Percentiles rank a stretch among this genome's conserved stretches.
These are phyloP conservation scores for Cercospora brassicicola DNA, from an alignment of 2,329 filamentous ascomycete species.

Conservation along the genomic window DNA sequence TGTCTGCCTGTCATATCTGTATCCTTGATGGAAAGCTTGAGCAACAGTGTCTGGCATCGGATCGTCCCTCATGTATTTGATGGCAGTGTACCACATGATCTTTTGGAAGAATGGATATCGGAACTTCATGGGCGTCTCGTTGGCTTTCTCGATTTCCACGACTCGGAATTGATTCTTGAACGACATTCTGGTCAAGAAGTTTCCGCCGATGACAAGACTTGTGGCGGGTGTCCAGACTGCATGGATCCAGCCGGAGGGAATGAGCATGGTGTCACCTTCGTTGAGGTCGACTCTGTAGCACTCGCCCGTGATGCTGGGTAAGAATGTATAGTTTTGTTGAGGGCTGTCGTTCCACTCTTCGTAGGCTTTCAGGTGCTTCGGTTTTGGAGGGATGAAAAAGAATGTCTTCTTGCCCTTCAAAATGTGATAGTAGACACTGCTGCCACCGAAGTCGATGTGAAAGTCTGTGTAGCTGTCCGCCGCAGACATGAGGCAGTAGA, in stretches of 20 bases:
- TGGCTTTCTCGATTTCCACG: conserved; percentile 65
- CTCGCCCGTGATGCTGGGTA: conserved; percentile 64
- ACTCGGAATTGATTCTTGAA: conserved; percentile 67
- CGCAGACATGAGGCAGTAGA: conserved; percentile 70
- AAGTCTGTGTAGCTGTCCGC: conserved; percentile 71
- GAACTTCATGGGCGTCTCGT: conserved; percentile 65
- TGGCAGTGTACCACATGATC: conserved; percentile 67
- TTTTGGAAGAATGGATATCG: conserved; percentile 69
- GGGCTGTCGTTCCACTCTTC: conserved; percentile 70
- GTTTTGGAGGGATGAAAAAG: conserved; percentile 69
- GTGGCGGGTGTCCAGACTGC: conserved; percentile 70
- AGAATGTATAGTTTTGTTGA: conserved; percentile 65
- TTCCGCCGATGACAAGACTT: conserved; percentile 69
- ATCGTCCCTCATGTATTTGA: conserved; percentile 64
- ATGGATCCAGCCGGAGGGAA: conserved; percentile 71
- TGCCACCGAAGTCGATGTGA: conserved; percentile 70
- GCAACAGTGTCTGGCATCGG: conserved; percentile 60
- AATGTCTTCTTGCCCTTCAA: conserved; percentile 68
- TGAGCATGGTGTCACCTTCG: conserved; percentile 69
- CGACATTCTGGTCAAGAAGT: conserved; percentile 65
- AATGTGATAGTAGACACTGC: conserved; percentile 70
- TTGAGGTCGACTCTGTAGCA: conserved; percentile 66
- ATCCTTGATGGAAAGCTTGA: conserved; percentile 57
- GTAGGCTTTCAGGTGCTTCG: conserved; percentile 68
- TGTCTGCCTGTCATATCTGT: conserved; percentile 56